Conservation (phyloP, 2,329 filamentous ascomycete species). For the Calonectria multiphialidica region DNA sequence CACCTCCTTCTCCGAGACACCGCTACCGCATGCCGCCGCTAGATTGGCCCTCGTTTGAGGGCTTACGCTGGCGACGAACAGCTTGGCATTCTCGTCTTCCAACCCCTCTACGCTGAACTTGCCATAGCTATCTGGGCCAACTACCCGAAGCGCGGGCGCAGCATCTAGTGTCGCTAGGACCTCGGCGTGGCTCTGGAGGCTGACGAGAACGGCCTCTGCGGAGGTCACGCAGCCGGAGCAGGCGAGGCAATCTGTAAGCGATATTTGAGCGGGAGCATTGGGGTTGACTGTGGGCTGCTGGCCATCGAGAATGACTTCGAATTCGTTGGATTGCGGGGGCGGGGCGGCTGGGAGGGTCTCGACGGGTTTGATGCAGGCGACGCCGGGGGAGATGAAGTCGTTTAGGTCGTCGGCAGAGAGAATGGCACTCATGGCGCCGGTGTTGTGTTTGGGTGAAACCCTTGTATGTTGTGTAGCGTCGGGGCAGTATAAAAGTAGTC, state of each 20-base stretch:
- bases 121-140: conserved; percentile 48
- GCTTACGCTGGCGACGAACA: conserved; percentile 93
- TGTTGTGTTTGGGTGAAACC: neutral
- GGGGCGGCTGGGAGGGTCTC: conserved; percentile 83
- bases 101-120: conserved; percentile 61
- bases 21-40: conserved; percentile 83
- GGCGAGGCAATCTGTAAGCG: conserved; percentile 95
- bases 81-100: conserved; percentile 72
- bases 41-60: conserved; percentile 92
- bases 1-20: conserved; percentile 78
- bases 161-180: conserved; percentile 86
- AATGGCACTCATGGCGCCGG: conserved; percentile 87
- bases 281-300: conserved; percentile 69
- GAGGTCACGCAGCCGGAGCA: conserved; percentile 98
- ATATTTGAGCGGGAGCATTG: conserved; percentile 86
- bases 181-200: conserved; percentile 92
- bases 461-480: conserved; percentile 14
- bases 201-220: conserved; percentile 96
- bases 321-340: conserved; percentile 59
- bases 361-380: conserved; percentile 97
- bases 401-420: conserved; percentile 97
- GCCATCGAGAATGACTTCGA: conserved; percentile 96
- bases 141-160: conserved; percentile 62
- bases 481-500: conserved; percentile 22
- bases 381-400: conserved; percentile 97